Evolutionary conservation across 441 rosid species (phyloP).

Genomic region (Jatropha multifida): DNA sequence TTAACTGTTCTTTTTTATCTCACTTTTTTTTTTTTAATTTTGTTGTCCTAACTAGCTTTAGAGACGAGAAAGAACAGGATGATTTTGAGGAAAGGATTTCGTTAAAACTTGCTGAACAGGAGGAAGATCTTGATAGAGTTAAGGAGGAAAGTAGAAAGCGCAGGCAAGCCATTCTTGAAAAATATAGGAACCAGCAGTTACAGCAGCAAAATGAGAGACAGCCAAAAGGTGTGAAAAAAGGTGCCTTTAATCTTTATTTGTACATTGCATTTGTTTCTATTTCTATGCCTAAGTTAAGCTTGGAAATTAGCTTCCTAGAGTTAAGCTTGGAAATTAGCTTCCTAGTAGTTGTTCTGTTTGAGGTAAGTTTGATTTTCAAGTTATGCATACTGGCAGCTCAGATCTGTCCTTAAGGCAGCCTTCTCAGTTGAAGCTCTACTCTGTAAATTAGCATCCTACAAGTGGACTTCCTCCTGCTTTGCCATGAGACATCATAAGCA

Average conservation of each 20-base stretch:
- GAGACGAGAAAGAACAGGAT: conserved; percentile 55
- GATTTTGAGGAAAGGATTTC: conserved; percentile 64
- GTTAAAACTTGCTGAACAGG: conserved; percentile 66
- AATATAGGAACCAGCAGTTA: conserved; percentile 56
- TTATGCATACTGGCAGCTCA: neutral
- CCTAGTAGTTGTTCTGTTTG: no score
- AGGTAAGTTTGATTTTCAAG: neutral
- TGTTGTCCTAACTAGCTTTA: conserved; percentile 23
- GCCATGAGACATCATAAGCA: no score
- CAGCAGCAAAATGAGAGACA: conserved; percentile 44
- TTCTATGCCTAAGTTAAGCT: neutral
- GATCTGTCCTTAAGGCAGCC: neutral
- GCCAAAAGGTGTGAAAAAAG: conserved; percentile 38
- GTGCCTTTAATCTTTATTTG: conserved; percentile 25
- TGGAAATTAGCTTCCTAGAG: neutral
- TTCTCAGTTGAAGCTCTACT: neutral
- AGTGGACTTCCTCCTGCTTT: no score
- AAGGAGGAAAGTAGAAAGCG: conserved; percentile 94
- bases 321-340: no score
- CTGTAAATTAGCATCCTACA: neutral
- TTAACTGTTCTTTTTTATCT: neutral
- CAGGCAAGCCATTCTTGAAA: conserved; percentile 79
- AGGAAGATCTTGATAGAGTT: conserved; percentile 78
- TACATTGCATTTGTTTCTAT: neutral
- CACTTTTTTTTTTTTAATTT: neutral